A percentile compares a stretch with the other conserved stretches of the same genome.
Conservation (phyloP, 495 filamentous ascomycete genomes). For the Penicillium antarcticum region DNA sequence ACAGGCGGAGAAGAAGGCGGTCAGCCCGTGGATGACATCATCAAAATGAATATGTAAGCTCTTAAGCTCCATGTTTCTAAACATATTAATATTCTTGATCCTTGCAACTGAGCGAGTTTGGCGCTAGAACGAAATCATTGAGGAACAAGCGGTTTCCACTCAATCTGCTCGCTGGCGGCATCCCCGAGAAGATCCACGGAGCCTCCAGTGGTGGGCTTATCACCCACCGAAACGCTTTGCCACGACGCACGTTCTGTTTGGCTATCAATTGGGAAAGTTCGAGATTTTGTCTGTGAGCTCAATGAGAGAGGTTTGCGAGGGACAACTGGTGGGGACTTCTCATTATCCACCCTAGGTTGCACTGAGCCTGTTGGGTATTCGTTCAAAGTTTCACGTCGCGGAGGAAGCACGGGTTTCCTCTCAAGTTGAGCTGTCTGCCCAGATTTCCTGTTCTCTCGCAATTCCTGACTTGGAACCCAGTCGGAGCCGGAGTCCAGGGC, state of each 20-base stretch:
- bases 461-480: slow-evolving; percentile 53
- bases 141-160: slow-evolving; percentile 36
- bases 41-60: neutral
- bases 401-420: slow-evolving; percentile 12
- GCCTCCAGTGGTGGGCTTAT: neutral
- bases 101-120: no score
- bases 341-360: neutral
- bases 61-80: neutral
- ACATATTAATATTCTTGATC: no score
- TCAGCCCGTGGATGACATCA: neutral
- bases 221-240: neutral
- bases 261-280: neutral
- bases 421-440: neutral
- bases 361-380: neutral
- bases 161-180: slow-evolving; percentile 18
- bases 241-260: neutral
- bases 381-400: slow-evolving; percentile 4
- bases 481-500: slow-evolving; percentile 63
- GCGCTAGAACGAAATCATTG: slow-evolving; percentile 2
- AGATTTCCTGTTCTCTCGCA: slow-evolving; percentile 2
- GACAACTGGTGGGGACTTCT: slow-evolving; percentile 24
- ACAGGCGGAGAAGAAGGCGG: neutral
- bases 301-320: slow-evolving; percentile 35
- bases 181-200: slow-evolving; percentile 26
- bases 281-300: slow-evolving; percentile 9